phyloP scores from a whole-genome alignment of 2,329 filamentous ascomycete genomes.

The Epichloe baconii region DNA sequence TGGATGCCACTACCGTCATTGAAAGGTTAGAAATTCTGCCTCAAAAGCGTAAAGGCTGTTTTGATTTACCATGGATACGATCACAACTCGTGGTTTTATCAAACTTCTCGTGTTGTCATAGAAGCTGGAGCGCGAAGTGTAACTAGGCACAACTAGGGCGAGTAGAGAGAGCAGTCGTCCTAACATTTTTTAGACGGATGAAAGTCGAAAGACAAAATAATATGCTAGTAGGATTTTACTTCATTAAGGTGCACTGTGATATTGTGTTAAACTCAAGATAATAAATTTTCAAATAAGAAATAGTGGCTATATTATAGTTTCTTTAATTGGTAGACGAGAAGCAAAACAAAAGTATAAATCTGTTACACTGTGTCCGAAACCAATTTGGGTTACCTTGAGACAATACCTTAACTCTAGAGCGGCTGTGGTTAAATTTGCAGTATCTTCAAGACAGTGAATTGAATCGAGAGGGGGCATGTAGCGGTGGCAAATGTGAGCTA shows the following conservation, averaged over 20 bases:
- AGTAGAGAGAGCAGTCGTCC: not conserved
- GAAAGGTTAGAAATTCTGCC: not conserved
- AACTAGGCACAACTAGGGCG: not conserved
- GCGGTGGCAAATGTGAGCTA: not conserved
- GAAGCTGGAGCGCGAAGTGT: not conserved
- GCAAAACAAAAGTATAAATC: not conserved
- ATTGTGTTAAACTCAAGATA: not conserved
- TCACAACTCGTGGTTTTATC: slow-evolving; percentile 13
- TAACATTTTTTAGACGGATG: not conserved
- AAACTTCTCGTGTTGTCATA: not conserved
- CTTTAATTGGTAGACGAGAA: not conserved
- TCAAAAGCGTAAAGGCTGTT: slow-evolving; percentile 5
- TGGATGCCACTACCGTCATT: slow-evolving; percentile 38
- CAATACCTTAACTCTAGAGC: not conserved
- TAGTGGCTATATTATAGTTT: not conserved
- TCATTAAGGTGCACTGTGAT: not conserved
- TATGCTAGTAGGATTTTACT: not conserved
- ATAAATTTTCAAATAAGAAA: not conserved
- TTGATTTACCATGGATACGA: slow-evolving; percentile 45
- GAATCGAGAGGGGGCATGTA: not conserved
- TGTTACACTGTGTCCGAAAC: not conserved
- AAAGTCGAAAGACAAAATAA: not conserved
- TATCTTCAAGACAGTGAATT: not conserved
- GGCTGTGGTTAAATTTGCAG: not conserved
- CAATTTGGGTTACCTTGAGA: not conserved